phyloP scores from a whole-genome alignment of 352 stramenopile species.

The Hyaloperonospora arabidopsidis region DNA sequence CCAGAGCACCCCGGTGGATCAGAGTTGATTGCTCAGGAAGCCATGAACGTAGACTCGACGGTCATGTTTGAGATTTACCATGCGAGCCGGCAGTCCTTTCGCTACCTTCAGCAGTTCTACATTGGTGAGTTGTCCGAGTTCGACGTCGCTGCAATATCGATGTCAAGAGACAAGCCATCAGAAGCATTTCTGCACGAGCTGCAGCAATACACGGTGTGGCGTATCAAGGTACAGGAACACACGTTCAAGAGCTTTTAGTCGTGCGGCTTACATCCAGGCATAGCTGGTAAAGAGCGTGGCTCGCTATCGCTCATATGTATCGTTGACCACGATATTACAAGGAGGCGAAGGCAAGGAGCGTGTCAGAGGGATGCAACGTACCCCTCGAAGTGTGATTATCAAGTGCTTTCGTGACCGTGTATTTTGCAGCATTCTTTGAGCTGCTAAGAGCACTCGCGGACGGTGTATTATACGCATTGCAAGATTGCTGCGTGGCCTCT shows the following conservation, averaged over 20 bases:
- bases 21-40: conserved; percentile 76
- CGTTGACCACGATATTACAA: no score
- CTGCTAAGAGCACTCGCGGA: no score
- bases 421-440: no score
- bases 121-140: conserved; percentile 75
- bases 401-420: no score
- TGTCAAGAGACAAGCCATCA: conserved; percentile 43
- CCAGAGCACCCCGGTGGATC: conserved; percentile 80
- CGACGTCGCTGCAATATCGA: conserved; percentile 49
- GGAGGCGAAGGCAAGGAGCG: no score
- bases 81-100: conserved; percentile 85
- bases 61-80: conserved; percentile 91
- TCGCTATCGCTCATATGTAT: no score
- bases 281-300: conserved; percentile 6
- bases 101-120: conserved; percentile 89
- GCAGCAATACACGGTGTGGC: conserved; percentile 73
- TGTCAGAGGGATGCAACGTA: no score
- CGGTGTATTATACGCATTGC: no score
- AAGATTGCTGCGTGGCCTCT: no score
- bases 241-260: conserved; percentile 80
- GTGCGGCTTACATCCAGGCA: background rate
- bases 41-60: conserved; percentile 82
- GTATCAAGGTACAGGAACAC: conserved; percentile 50
- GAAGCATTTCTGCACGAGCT: conserved; percentile 68
- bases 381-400: no score